These are phyloP conservation scores for Priceomyces carsonii DNA, from an alignment of 805 yeast species.

Conservation along the genomic window DNA sequence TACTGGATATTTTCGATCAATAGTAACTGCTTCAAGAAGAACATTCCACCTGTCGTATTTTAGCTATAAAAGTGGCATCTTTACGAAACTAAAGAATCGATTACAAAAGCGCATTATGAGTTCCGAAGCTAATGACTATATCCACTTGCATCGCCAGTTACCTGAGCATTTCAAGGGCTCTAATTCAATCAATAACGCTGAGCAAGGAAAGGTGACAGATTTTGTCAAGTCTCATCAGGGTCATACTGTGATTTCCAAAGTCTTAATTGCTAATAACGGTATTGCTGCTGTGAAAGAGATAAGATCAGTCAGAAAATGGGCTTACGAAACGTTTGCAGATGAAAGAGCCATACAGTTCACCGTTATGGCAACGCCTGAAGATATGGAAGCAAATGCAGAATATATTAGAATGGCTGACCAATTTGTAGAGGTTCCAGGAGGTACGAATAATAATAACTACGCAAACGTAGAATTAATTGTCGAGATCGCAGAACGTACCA, in stretches of 20 bases:
- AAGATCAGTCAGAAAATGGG: slow-evolving; percentile 97
- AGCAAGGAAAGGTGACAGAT: slow-evolving; percentile 75
- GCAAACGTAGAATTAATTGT: slow-evolving; percentile 98
- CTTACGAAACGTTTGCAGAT: slow-evolving; percentile 97
- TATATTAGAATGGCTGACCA: slow-evolving; percentile 99
- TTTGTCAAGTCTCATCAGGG: slow-evolving; percentile 87
- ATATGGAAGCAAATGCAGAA: slow-evolving; percentile 93
- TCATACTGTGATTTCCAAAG: slow-evolving; percentile 88
- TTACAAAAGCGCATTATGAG: slow-evolving; percentile 3
- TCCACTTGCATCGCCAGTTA: slow-evolving; percentile 37
- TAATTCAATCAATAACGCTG: slow-evolving; percentile 74
- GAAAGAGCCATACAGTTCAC: slow-evolving; percentile 92
- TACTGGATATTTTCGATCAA: slow-evolving; percentile 4
- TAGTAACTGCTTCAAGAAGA: slow-evolving; percentile 3
- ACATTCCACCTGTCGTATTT: too few species aligned
- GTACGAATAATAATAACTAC: slow-evolving; percentile 96
- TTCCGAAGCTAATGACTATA: slow-evolving; percentile 18
- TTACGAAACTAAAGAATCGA: slow-evolving; percentile 1
- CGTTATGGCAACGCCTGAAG: slow-evolving; percentile 99
- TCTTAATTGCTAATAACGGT: slow-evolving; percentile 97
- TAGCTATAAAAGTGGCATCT: too few species aligned
- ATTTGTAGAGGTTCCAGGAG: slow-evolving; percentile 98
- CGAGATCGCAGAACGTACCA: slow-evolving; percentile 94
- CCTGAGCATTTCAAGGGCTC: slow-evolving; percentile 81
- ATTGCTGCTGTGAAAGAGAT: slow-evolving; percentile 99